Evolutionary conservation across 192 early-diverging fungal species (phyloP), one percentile per base, ranked within the genome.

Genomic region (Dissophora globulifera): DNA sequence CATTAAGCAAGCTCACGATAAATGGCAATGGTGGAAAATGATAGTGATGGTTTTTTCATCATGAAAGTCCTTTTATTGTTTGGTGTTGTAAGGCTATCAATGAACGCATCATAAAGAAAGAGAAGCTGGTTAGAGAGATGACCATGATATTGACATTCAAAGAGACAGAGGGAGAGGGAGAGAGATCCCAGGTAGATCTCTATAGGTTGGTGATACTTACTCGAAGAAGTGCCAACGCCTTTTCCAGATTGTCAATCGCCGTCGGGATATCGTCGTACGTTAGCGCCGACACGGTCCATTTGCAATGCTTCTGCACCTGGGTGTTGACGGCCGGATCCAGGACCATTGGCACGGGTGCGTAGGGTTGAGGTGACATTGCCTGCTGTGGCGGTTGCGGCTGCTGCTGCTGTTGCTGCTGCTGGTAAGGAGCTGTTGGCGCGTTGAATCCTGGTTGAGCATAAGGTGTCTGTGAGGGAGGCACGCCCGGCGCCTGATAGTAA

Each of bases 201-300:
- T 10, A 85, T 38, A 79, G 79, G 26, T 15, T 35, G 33, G 83
- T 59, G 7, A 71, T 32, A 63, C 69, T 63, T 74, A 74, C 69
- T n/a, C 72, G 63, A 32, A 76, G 72, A 46, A 78, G 62, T 19
- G 64, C 78, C 4, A 94, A 79, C 19, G 93, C 93, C 51, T 89
- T 87, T 40, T 86, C 79, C 45, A 95, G 65, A 59, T 94, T 89
- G 7, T 86, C 81, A n/a, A 95, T 83, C 6, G 97, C 95, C 0
- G 92, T 94, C 4, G 84, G 74, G 16, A 98, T 86, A 80, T 99
- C 97, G 60, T 97, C 96, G 64, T 97, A 99, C 57, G 96, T 91
- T 17, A 99, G 65, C 4, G 97, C 93, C 66, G 94, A 96, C 67
- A 95, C 92, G 3, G 96, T 96, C 85, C 91, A 98, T 58, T 93